Evolutionary conservation across 31 red algal genomes (phyloP).

Genomic region (Porphyra umbilicalis): DNA sequence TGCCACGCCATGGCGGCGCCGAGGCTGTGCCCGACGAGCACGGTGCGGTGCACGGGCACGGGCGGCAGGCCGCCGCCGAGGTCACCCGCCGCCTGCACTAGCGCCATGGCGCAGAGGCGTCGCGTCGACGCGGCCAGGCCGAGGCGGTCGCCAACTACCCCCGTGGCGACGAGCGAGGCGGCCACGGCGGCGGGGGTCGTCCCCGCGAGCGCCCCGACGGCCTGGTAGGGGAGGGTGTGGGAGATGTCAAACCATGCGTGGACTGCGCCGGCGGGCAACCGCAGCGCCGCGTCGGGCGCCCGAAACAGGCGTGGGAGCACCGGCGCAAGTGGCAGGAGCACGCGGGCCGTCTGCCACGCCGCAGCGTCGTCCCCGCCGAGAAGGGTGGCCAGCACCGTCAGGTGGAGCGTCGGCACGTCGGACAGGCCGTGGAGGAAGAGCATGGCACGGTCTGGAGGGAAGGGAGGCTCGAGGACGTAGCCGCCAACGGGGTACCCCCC

Average conservation of each 20-base stretch:
- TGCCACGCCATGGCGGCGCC: background rate
- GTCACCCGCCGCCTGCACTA: background rate
- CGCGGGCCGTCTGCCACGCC: background rate
- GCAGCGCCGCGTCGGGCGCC: background rate
- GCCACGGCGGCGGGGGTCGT: background rate
- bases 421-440: background rate
- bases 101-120: background rate
- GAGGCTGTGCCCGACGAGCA: background rate
- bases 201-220: background rate
- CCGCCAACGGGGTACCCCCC: background rate
- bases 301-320: background rate
- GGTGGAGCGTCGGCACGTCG: background rate
- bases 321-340: background rate
- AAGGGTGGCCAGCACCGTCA: background rate
- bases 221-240: background rate
- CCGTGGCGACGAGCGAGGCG: background rate
- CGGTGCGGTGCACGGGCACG: background rate
- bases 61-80: background rate
- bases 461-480: background rate
- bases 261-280: background rate
- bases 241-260: background rate
- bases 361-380: background rate
- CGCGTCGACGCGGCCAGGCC: background rate
- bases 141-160: background rate
- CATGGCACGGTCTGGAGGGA: background rate